phyloP scores from a whole-genome alignment of 1,139 yeast species.

The Candida dubliniensis region DNA sequence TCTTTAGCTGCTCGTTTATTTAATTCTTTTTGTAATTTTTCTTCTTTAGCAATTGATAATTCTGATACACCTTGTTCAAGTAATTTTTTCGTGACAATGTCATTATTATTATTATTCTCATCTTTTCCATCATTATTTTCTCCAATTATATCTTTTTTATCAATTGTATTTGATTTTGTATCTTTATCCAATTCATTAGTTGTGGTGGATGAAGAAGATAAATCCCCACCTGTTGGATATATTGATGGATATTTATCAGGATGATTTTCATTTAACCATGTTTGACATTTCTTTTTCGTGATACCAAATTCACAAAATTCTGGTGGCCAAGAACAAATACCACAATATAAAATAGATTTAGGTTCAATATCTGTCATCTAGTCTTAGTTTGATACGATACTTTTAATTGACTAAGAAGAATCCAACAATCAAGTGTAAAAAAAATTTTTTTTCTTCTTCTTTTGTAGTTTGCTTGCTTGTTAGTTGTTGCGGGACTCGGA shows the following conservation, averaged over 20 bases:
- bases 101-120: too few species aligned
- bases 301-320: constrained; percentile 95
- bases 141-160: too few species aligned
- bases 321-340: constrained; percentile 82
- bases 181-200: too few species aligned
- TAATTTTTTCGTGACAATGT: too few species aligned
- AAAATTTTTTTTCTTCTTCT: neutral
- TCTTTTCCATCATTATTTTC: too few species aligned
- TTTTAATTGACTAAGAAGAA: neutral
- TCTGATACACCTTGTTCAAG: too few species aligned
- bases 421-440: neutral
- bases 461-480: neutral
- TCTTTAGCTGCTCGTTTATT: constrained; percentile 86
- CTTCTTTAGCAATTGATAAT: constrained; percentile 49
- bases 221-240: neutral
- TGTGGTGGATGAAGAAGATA: too few species aligned
- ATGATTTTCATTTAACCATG: constrained; percentile 69
- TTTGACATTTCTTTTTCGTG: constrained; percentile 76
- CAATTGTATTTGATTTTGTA: too few species aligned
- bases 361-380: constrained; percentile 24
- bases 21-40: constrained; percentile 75
- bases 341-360: constrained; percentile 65
- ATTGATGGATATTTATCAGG: constrained; percentile 45
- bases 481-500: too few species aligned
- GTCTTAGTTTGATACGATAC: neutral